Evolutionary conservation across 306 rosid genomes (phyloP).

Genomic region (Albizia julibrissin): DNA sequence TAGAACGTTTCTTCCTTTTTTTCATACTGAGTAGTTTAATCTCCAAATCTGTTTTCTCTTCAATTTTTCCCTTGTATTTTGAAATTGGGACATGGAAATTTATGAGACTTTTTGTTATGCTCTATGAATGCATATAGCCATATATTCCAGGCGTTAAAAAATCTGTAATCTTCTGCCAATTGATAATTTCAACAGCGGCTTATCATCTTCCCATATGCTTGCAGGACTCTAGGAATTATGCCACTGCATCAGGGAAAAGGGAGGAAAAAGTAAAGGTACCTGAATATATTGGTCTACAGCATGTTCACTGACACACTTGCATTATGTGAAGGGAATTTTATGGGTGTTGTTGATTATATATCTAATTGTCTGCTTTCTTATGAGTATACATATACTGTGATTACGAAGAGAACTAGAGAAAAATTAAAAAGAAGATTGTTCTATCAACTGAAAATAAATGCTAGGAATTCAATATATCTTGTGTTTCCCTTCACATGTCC

Average conservation of each 20-base stretch:
- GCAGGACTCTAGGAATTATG: constrained; percentile 68
- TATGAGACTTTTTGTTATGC: neutral
- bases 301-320: neutral
- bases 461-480: neutral
- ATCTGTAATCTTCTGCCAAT: constrained; percentile 14
- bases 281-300: constrained; percentile 13
- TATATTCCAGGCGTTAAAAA: neutral
- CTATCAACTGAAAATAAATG: neutral
- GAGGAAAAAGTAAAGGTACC: constrained; percentile 70
- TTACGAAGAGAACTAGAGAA: neutral
- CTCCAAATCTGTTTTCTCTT: neutral
- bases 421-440: neutral
- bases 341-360: neutral
- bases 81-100: neutral
- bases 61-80: neutral
- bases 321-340: neutral
- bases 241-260: constrained; percentile 56
- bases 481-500: neutral
- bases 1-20: neutral
- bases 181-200: neutral
- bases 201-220: constrained; percentile 26
- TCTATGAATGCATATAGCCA: neutral
- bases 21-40: neutral
- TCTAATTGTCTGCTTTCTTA: constrained; percentile 16
- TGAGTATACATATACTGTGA: neutral